These are phyloP conservation scores for Gnomoniopsis sp. DNA, from an alignment of 2,329 filamentous ascomycete species.

Conservation along the genomic window DNA sequence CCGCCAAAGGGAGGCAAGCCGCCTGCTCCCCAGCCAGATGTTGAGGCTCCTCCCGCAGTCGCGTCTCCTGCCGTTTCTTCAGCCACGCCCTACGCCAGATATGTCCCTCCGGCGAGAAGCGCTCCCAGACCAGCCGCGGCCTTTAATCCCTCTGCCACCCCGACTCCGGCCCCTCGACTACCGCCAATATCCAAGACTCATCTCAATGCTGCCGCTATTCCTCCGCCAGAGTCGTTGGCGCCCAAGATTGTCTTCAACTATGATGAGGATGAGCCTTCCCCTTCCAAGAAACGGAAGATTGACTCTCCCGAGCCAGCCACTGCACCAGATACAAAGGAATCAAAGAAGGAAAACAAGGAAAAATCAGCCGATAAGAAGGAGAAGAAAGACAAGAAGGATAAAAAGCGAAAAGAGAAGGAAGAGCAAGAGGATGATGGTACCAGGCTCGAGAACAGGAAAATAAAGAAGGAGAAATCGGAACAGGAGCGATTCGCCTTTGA, in stretches of 20 bases:
- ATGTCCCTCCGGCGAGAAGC: conserved; percentile 13
- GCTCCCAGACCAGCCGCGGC: background rate
- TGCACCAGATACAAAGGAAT: conserved; percentile 5
- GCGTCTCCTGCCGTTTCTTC: conserved; percentile 22
- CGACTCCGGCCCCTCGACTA: background rate
- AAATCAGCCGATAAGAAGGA: conserved; percentile 22
- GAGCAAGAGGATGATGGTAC: conserved; percentile 25
- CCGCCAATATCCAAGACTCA: conserved; percentile 9
- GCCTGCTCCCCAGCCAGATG: conserved; percentile 11
- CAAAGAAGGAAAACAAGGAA: conserved; percentile 3
- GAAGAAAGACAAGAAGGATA: conserved; percentile 24
- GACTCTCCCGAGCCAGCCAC: conserved; percentile 2
- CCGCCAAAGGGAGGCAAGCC: conserved; percentile 32
- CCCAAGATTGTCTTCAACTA: conserved; percentile 25
- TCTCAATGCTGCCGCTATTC: conserved; percentile 16
- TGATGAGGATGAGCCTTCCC: conserved; percentile 16
- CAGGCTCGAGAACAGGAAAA: conserved; percentile 51
- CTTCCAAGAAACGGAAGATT: conserved; percentile 18
- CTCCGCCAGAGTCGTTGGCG: conserved; percentile 2
- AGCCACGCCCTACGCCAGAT: conserved; percentile 17
- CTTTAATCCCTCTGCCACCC: background rate
- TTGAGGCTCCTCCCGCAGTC: conserved; percentile 6
- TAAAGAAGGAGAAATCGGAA: conserved; percentile 48
- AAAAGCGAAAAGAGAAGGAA: conserved; percentile 32
- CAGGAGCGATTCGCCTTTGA: conserved; percentile 30